phyloP scores from a whole-genome alignment of 305 asterid genomes.

The Fraxinus sp. region DNA sequence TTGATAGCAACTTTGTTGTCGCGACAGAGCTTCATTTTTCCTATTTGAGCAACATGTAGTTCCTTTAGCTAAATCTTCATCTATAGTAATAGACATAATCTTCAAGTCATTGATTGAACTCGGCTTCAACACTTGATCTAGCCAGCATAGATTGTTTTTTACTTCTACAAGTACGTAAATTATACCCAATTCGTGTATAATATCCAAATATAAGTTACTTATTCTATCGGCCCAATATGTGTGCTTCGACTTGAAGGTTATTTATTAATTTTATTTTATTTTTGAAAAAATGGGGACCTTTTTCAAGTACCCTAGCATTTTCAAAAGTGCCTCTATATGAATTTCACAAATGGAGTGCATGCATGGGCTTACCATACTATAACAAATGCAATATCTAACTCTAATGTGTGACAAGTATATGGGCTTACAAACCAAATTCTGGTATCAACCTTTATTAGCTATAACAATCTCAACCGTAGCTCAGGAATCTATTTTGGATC shows the following conservation, averaged over 20 bases:
- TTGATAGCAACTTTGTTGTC: neutral
- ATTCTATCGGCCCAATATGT: neutral
- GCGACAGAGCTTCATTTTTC: neutral
- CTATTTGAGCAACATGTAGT: neutral
- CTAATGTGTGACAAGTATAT: neutral
- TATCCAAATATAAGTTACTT: neutral
- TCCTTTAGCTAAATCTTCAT: neutral
- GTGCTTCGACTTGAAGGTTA: neutral
- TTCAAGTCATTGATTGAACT: neutral
- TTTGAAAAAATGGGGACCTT: neutral
- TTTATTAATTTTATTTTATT: neutral
- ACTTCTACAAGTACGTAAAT: neutral
- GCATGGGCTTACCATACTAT: neutral
- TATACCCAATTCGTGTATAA: neutral
- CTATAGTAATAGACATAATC: neutral
- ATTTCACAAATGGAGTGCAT: neutral
- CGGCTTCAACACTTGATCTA: neutral
- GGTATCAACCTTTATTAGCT: neutral
- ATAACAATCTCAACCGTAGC: neutral
- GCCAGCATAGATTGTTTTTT: neutral
- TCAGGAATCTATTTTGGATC: neutral
- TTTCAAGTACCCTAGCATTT: neutral
- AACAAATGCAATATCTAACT: neutral
- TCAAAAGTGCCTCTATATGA: neutral
- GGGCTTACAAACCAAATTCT: neutral